Evolutionary conservation across 495 filamentous ascomycete genomes (phyloP).

Genomic region (Lentithecium fluviatile): DNA sequence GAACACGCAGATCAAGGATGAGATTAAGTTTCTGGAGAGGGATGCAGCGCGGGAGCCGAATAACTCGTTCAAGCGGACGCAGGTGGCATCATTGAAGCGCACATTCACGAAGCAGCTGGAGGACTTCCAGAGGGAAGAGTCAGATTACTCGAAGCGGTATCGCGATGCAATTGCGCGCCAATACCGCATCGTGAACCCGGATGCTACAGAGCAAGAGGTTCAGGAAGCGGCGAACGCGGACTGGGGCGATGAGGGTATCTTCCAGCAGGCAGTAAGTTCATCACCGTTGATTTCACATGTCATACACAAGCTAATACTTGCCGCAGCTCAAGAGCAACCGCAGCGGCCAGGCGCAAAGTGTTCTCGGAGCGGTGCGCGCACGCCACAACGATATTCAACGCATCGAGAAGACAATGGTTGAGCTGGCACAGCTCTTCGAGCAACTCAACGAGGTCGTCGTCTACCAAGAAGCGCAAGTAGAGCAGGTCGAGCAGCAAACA

Average conservation of each 20-base stretch:
- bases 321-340: slow-evolving; percentile 67
- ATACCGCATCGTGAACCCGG: slow-evolving; percentile 73
- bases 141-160: slow-evolving; percentile 61
- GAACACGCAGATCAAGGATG: slow-evolving; percentile 64
- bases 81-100: slow-evolving; percentile 62
- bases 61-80: slow-evolving; percentile 58
- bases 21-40: slow-evolving; percentile 64
- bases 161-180: slow-evolving; percentile 70
- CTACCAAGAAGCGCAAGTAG: slow-evolving; percentile 58
- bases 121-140: slow-evolving; percentile 64
- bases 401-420: slow-evolving; percentile 65
- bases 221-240: slow-evolving; percentile 62
- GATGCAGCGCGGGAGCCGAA: slow-evolving; percentile 60
- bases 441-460: slow-evolving; percentile 66
- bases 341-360: slow-evolving; percentile 59
- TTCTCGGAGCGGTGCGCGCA: slow-evolving; percentile 70
- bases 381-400: slow-evolving; percentile 72
- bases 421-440: slow-evolving; percentile 65
- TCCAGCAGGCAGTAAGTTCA: slow-evolving; percentile 66
- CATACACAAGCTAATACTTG: background rate
- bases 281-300: background rate
- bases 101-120: slow-evolving; percentile 63
- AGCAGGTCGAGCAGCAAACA: slow-evolving; percentile 55
- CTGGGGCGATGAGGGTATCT: slow-evolving; percentile 73
- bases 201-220: slow-evolving; percentile 64